Evolutionary conservation across 2,329 filamentous ascomycete species (phyloP), one percentile per base, ranked within the genome.

Genomic region (Nectriaceae sp.): DNA sequence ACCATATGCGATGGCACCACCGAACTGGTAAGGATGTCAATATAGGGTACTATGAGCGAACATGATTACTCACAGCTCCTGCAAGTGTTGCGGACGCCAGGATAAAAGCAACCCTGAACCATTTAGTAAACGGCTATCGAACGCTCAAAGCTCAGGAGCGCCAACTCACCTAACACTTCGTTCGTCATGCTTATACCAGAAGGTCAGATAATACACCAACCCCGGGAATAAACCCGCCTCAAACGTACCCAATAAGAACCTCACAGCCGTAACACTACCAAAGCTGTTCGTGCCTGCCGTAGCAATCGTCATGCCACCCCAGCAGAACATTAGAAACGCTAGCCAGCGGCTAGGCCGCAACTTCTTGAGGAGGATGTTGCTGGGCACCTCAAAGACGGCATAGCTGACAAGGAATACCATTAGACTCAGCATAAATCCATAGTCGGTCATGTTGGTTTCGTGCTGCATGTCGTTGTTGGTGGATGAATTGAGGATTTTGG

Each of bases 181-280:
- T 68, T 91, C 87, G 16, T 82, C 77, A 56, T 83, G 81, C 38
- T 79, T 83, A 66, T 91, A 91, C 77, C 88, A 90, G 52, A 89
- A 82, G 0, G 87, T 90, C 40, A 91, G 71, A 57, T 89, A 89
- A 66, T 83, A 72, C 0, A 83, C 79, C 55, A 89, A 69, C 0
- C 67, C 66, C 0, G 67, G 67, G 52, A 89, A 89, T 1, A 90
- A 69, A 0, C 87, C 87, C 4, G 85, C 87, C 68, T 91, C 88
- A 36, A 87, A 80, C 4, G 81, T 73, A 4, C 88, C 88, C 0
- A 91, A 75, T 8, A 90, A 65, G 21, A 90, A 76, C 5, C 88
- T 81, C 52, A 86, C 83, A 5, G 75, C 85, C 2, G 87, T 77
- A n/a, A 91, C 72, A 10, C 79, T 78, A 3, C 69, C 76, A 60